Evolutionary conservation across 2,329 filamentous ascomycete genomes (phyloP), one percentile per base, ranked within the genome.

Genomic region (Monosporascus sp.): DNA sequence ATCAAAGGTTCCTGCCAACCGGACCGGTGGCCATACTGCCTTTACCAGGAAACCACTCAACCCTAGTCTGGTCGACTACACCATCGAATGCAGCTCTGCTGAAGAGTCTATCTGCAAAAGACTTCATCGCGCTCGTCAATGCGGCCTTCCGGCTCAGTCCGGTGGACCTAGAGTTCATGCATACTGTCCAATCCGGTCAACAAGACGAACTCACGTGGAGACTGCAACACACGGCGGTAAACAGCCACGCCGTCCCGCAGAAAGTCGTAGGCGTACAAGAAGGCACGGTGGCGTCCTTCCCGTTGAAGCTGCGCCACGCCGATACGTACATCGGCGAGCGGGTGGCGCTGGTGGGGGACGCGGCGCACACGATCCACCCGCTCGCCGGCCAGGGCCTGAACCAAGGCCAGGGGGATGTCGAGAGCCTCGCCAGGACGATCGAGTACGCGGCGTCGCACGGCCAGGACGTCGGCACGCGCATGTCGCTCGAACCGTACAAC

Each of bases 361-460:
- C 94, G 1, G 94, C 94, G 7, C 94, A 99, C 69, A 96, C 92
- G 1, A 86, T 96, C 59, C 94, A 99, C 69, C 94, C 94, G 0
- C 85, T 99, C 4, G 94, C 91, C 1, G 94, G 94, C 1, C 94
- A 97, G 71, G 94, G 94, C 1, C 78, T 99, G 16, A 99, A 99
- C 67, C 88, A 95, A 64, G 94, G 94, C 1, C 87, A 97, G 58
- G 91, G 85, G 19, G 94, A 99, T 67, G 88, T 94, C 1, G 86
- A 90, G 63, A 87, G 88, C 51, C 81, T 99, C 0, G 84, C 86
- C 7, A 80, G 79, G 57, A 85, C 85, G 1, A 88, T 99, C 49
- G 84, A 85, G 56, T 86, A 86, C 60, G 88, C 91, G 3, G 86
- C 95, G 19, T 75, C 79, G 44, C 89, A 94, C 58, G 94, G 94